These are phyloP conservation scores for Rubia peregrina DNA, from an alignment of 305 asterid species.

Conservation along the genomic window DNA sequence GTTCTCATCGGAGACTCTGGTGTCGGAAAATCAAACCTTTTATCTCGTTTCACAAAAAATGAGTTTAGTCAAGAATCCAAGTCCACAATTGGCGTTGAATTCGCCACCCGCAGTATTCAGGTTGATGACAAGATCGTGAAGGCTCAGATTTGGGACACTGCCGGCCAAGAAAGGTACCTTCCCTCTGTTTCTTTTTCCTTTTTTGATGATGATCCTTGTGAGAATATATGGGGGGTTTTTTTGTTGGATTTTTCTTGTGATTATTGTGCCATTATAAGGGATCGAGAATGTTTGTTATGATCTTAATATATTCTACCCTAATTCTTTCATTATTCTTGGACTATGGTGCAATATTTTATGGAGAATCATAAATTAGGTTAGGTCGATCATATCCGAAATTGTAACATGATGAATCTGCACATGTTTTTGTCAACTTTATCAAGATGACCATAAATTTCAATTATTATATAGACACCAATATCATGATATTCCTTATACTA, in stretches of 20 bases:
- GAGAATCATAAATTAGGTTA: not conserved
- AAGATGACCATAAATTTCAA: no score
- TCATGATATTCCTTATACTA: no score
- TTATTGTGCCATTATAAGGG: not conserved
- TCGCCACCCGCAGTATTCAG: not conserved
- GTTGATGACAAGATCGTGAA: not conserved
- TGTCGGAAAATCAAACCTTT: not conserved
- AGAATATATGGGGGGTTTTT: not conserved
- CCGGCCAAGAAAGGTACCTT: constrained; percentile 3
- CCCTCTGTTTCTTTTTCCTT: not conserved
- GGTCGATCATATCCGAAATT: not conserved
- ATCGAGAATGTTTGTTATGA: not conserved
- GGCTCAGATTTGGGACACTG: constrained; percentile 9
- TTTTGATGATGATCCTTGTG: not conserved
- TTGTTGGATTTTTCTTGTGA: not conserved
- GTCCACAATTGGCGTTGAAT: not conserved
- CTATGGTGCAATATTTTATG: not conserved
- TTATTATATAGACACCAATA: no score
- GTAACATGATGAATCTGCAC: not conserved
- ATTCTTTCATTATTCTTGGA: not conserved
- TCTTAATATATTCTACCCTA: not conserved
- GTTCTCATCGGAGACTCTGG: not conserved
- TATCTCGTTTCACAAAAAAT: not conserved
- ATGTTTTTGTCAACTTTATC: no score
- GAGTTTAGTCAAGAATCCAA: not conserved